Evolutionary conservation across 768 basidiomycete genomes (phyloP).

Genomic region (Agrocybe pediades): DNA sequence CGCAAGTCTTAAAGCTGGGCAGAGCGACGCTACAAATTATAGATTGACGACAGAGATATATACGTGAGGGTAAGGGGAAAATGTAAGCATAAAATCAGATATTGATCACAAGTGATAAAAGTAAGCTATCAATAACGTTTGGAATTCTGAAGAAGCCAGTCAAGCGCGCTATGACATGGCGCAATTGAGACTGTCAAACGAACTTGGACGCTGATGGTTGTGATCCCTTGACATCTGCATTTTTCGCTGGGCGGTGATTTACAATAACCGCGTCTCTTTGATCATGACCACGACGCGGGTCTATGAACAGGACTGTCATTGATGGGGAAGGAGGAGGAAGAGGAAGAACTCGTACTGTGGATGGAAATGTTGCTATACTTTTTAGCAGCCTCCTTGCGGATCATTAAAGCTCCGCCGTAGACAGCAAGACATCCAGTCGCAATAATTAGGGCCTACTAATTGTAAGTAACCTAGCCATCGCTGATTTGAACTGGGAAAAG

Average conservation of each 20-base stretch:
- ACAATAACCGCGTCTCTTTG: conserved; percentile 14
- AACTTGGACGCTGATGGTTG: conserved; percentile 12
- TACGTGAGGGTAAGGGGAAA: too few relatives aligned
- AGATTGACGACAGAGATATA: too few relatives aligned
- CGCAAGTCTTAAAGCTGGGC: too few relatives aligned
- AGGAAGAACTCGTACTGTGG: neutral
- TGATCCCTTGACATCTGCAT: conserved; percentile 18
- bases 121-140: too few relatives aligned
- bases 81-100: too few relatives aligned
- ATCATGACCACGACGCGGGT: conserved; percentile 7
- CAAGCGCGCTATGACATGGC: neutral
- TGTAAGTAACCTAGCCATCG: neutral
- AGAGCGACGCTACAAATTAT: too few relatives aligned
- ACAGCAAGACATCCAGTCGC: neutral
- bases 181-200: neutral
- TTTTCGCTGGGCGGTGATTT: conserved; percentile 16
- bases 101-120: too few relatives aligned
- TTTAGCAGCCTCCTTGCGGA: neutral
- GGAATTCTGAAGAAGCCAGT: neutral
- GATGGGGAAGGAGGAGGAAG: neutral
- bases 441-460: conserved; percentile 2
- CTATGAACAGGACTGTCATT: neutral
- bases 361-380: neutral
- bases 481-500: neutral
- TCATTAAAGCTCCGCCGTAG: neutral